phyloP scores from a whole-genome alignment of 208 protist species.

The Trypanosomatidae sp. region DNA sequence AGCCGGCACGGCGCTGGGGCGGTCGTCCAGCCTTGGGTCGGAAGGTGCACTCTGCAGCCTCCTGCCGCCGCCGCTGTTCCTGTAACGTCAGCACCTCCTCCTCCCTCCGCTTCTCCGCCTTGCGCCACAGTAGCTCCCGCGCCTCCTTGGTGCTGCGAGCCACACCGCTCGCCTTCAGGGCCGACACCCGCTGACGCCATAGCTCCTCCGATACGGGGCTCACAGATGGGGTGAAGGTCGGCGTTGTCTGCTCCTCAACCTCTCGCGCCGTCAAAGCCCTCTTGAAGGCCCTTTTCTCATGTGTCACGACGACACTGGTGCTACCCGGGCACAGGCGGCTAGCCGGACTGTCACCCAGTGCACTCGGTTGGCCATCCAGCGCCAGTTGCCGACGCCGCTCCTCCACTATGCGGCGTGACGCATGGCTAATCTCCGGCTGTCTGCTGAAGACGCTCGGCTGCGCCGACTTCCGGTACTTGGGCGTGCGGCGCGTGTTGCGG shows the following conservation, averaged over 20 bases:
- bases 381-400: slow-evolving; percentile 31
- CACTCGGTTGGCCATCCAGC: slow-evolving; percentile 10
- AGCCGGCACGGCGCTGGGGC: slow-evolving; percentile 35
- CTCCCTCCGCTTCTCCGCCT: slow-evolving; percentile 47
- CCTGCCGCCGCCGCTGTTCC: slow-evolving; percentile 27
- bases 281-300: not conserved
- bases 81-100: slow-evolving; percentile 31
- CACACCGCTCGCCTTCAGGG: slow-evolving; percentile 42
- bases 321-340: slow-evolving; percentile 23
- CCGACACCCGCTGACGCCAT: slow-evolving; percentile 47
- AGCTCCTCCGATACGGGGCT: slow-evolving; percentile 45
- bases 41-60: slow-evolving; percentile 67
- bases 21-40: slow-evolving; percentile 53
- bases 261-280: slow-evolving; percentile 40
- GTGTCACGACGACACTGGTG: not conserved
- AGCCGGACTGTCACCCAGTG: slow-evolving; percentile 20
- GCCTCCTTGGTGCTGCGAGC: slow-evolving; percentile 41
- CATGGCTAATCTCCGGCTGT: slow-evolving; percentile 40
- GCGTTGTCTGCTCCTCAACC: slow-evolving; percentile 28
- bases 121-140: slow-evolving; percentile 61
- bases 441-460: slow-evolving; percentile 2
- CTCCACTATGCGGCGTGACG: slow-evolving; percentile 49
- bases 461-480: slow-evolving; percentile 26
- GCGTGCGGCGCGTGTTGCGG: slow-evolving; percentile 31
- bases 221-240: slow-evolving; percentile 55